Evolutionary conservation across 2,329 filamentous ascomycete species (phyloP), one percentile per base, ranked within the genome.

Genomic region (Macroventuria anomochaeta): DNA sequence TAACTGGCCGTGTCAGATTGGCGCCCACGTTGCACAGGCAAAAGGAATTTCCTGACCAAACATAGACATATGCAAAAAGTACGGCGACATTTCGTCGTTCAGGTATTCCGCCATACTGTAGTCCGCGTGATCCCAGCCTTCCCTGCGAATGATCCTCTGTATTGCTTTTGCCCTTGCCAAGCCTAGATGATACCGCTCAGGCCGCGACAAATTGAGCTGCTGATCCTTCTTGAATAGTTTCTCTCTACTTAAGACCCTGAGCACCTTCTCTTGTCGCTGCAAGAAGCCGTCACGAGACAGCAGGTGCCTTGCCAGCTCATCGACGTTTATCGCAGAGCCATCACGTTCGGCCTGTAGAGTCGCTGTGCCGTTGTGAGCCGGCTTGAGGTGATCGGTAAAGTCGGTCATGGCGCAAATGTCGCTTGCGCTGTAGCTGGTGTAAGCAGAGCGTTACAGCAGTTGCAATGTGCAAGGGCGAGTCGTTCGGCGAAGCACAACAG

Each of bases 31-130:
- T 18, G 42, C 58, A 64, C 59, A 51, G 53, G 36, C 17, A 49
- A 23, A 55, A 56, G 50, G 38, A 57, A 55, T 41, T 44, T 40
- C 52, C 64, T 58, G 77, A 62, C 76, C 70, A 57, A 82, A 83
- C 80, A 83, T 83, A 49, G 72, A 72, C 61, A 76, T 74, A 48
- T 83, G 81, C 34, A 84, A 72, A 64, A 79, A 77, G 61, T 80
- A 83, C 3, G 80, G 81, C 31, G 75, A 79, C 57, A 83, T 80
- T 64, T 83, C 81, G 53, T 83, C 81, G 34, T 77, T 77, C 8
- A 83, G 72, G 61, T 83, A 82, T 58, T 78, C 77, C 0, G 78
- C 77, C 77, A 83, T 82, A 41, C 74, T 72, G 51, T 79, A 77
- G 53, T 83, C 81, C n/a, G 80, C 77, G 25, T 73, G 62, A 55